phyloP scores from a whole-genome alignment of 129 eudicot species.

The Dittrichia graveolens region DNA sequence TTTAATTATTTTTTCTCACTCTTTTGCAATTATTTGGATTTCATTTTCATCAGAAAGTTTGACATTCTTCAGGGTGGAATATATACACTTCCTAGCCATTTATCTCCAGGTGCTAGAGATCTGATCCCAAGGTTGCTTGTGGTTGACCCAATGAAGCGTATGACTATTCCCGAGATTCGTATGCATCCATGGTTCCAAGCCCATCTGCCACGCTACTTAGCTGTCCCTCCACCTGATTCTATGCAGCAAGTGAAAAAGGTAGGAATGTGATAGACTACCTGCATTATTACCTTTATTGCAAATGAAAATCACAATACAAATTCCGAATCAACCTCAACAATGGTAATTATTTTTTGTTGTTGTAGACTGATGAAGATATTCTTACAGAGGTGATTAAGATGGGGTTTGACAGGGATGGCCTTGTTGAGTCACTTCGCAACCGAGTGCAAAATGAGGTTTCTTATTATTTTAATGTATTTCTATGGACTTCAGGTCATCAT shows the following conservation, averaged over 20 bases:
- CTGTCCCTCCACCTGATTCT: constrained; percentile 94
- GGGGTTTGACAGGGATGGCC: constrained; percentile 87
- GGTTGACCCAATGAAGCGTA: constrained; percentile 86
- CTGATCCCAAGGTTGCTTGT: constrained; percentile 91
- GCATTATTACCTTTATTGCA: neutral
- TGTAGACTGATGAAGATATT: constrained; percentile 93
- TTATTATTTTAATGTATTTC: neutral
- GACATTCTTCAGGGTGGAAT: constrained; percentile 66
- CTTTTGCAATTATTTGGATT: neutral
- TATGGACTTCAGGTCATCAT: neutral
- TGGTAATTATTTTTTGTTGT: neutral
- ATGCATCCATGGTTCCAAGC: constrained; percentile 84
- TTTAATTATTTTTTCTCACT: neutral
- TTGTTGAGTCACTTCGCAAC: constrained; percentile 81
- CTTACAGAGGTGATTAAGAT: constrained; percentile 85
- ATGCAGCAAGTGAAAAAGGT: constrained; percentile 96
- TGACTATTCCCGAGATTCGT: constrained; percentile 91
- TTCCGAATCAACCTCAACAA: neutral
- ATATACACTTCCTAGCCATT: constrained; percentile 93
- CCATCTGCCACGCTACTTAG: constrained; percentile 86
- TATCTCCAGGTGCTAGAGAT: constrained; percentile 85
- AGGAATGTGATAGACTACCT: neutral
- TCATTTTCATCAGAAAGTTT: neutral
- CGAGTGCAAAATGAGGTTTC: constrained; percentile 90
- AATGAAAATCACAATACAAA: neutral